Evolutionary conservation across 2,329 filamentous ascomycete genomes (phyloP).

Genomic region (Talaromyces sp.): DNA sequence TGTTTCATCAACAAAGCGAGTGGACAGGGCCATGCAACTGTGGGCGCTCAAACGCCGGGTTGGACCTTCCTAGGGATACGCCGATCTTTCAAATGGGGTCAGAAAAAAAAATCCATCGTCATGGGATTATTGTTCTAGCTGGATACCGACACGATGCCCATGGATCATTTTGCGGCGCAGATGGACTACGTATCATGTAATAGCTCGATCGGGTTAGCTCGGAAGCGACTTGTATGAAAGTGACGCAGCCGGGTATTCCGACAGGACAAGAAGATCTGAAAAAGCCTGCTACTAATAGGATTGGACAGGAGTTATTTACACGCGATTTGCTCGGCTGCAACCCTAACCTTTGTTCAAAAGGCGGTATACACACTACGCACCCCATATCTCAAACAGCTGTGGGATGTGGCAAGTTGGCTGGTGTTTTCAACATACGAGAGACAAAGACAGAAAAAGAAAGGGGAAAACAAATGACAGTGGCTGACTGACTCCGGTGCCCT

Average conservation of each 20-base stretch:
- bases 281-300: background rate
- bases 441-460: no score
- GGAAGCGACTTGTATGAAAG: background rate
- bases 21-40: background rate
- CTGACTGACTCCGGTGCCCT: background rate
- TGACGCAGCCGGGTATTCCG: background rate
- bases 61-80: background rate
- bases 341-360: background rate
- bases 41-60: background rate
- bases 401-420: background rate
- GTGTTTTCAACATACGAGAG: background rate
- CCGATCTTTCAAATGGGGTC: background rate
- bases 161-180: background rate
- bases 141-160: background rate
- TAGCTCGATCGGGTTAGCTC: background rate
- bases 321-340: background rate
- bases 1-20: background rate
- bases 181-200: background rate
- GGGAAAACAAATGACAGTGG: background rate
- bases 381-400: background rate
- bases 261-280: background rate
- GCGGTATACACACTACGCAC: background rate
- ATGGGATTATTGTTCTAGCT: background rate
- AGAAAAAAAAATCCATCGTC: background rate
- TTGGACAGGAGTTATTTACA: background rate